These are phyloP conservation scores for Pseudogymnoascus sp. DNA, from an alignment of 2,329 filamentous ascomycete genomes.

Conservation along the genomic window DNA sequence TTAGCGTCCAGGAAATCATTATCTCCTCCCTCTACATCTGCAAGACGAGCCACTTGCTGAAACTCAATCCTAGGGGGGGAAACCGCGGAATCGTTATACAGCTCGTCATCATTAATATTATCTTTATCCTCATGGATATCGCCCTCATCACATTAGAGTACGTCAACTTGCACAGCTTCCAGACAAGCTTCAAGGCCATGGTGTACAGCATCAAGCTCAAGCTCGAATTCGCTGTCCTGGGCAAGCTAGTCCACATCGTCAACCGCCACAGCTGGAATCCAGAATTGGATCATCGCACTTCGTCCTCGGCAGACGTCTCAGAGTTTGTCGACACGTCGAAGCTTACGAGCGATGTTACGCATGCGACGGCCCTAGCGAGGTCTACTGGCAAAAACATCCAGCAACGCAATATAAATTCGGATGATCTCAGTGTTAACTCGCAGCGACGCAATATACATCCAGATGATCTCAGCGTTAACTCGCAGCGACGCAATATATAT, in stretches of 20 bases:
- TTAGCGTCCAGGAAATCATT: slow-evolving; percentile 37
- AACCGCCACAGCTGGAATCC: background rate
- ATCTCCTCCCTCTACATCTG: slow-evolving; percentile 44
- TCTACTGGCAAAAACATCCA: no score
- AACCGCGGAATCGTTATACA: slow-evolving; percentile 32
- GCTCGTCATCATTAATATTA: slow-evolving; percentile 37
- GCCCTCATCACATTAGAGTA: slow-evolving; percentile 32
- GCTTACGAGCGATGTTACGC: no score
- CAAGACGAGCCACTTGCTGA: slow-evolving; percentile 31
- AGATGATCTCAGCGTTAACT: no score
- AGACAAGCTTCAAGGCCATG: slow-evolving; percentile 32
- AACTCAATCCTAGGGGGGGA: slow-evolving; percentile 2
- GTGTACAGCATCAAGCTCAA: slow-evolving; percentile 38
- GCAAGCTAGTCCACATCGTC: slow-evolving; percentile 6
- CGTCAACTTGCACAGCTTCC: slow-evolving; percentile 30
- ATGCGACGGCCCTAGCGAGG: no score
- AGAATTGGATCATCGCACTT: no score
- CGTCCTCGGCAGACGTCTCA: no score
- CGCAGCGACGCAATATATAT: no score
- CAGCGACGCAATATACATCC: no score
- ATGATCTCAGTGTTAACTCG: no score
- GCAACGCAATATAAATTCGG: no score
- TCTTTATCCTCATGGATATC: slow-evolving; percentile 40
- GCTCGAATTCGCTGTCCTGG: slow-evolving; percentile 40
- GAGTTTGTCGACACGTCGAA: no score